Evolutionary conservation across 768 basidiomycete species (phyloP).

Genomic region (Calvatia gigantea): DNA sequence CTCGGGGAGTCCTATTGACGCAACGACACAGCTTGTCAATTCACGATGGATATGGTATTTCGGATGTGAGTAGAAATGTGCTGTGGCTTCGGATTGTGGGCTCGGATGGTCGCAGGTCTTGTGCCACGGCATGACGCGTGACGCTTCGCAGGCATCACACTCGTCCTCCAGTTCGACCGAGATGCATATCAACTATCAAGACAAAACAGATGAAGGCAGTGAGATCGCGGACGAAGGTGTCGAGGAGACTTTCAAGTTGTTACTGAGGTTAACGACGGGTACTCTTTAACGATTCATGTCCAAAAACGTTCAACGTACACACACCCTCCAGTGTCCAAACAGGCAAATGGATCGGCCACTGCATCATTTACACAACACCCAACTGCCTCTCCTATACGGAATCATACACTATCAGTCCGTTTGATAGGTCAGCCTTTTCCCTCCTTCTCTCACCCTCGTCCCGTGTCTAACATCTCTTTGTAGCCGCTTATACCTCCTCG

Average conservation of each 20-base stretch:
- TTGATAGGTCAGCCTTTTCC: conserved; percentile 76
- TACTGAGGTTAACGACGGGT: conserved; percentile 84
- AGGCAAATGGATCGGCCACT: conserved; percentile 98
- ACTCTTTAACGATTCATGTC: conserved; percentile 7
- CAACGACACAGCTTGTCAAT: too few relatives aligned
- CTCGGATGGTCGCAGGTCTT: too few relatives aligned
- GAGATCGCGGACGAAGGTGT: conserved; percentile 89
- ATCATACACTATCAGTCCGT: conserved; percentile 93
- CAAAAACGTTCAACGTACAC: conserved; percentile 20
- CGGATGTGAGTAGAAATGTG: too few relatives aligned
- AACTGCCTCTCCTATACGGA: conserved; percentile 93
- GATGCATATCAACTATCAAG: conserved; percentile 87
- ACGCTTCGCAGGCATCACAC: too few relatives aligned
- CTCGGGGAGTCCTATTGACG: too few relatives aligned
- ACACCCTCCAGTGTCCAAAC: conserved; percentile 69
- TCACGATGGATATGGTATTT: too few relatives aligned
- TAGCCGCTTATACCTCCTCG: conserved; percentile 87
- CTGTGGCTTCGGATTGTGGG: too few relatives aligned
- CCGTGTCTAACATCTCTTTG: conserved; percentile 13
- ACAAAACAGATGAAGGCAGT: conserved; percentile 69
- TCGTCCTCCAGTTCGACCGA: conserved; percentile 83
- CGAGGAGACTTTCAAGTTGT: conserved; percentile 96
- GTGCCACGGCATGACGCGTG: too few relatives aligned
- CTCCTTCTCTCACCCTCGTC: neutral
- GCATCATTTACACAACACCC: conserved; percentile 93